Conservation (phyloP, 805 yeast genomes). For the Candida endomychidarum region DNA sequence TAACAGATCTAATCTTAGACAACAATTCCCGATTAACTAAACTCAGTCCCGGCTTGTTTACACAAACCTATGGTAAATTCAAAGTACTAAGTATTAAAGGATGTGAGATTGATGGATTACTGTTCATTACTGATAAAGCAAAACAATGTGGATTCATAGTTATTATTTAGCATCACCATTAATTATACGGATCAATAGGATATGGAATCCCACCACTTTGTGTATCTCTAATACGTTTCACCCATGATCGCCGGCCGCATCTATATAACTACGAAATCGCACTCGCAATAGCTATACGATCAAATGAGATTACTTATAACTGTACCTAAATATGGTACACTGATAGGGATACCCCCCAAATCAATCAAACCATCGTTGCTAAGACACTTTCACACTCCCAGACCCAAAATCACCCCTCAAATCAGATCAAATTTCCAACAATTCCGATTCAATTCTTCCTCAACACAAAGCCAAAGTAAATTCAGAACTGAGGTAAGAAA, state of each 20-base stretch:
- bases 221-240: too few species aligned
- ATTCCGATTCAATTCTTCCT: not conserved
- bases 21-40: conserved; percentile 16
- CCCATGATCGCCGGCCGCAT: too few species aligned
- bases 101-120: conserved; percentile 17
- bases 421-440: too few species aligned
- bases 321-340: too few species aligned
- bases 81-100: conserved; percentile 12
- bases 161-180: conserved; percentile 4
- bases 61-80: not conserved
- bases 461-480: not conserved
- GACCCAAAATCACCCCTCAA: not conserved
- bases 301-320: not conserved
- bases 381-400: not conserved
- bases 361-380: too few species aligned
- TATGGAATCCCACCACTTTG: too few species aligned
- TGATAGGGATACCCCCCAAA: not conserved
- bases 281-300: not conserved
- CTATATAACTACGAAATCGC: too few species aligned
- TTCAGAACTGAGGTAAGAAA: conserved; percentile 21
- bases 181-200: too few species aligned
- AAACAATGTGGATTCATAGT: conserved; percentile 9
- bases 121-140: conserved; percentile 11
- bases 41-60: too few species aligned
- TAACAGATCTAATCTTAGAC: conserved; percentile 18